Percentiles rank a stretch among this genome's conserved stretches.
phyloP scores from a whole-genome alignment of 345 rosid genomes.

The Noccaea bulbosa region DNA sequence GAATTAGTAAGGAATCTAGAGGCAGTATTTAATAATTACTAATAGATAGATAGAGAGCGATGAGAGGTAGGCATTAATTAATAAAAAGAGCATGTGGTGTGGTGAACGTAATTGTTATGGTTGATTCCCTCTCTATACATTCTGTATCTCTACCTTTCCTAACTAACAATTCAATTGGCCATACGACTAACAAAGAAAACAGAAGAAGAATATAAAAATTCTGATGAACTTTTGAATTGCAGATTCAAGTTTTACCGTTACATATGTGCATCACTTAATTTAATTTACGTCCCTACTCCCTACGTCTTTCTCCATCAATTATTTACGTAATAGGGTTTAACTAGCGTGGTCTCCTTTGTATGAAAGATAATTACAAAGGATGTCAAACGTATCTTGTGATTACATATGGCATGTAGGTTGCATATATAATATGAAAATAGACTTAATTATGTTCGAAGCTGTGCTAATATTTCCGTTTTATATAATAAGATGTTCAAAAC shows the following conservation, averaged over 20 bases:
- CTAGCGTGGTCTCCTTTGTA: not conserved
- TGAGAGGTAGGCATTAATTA: constrained; percentile 17
- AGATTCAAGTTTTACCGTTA: not conserved
- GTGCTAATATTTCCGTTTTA: not conserved
- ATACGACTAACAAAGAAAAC: constrained; percentile 27
- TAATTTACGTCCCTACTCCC: not conserved
- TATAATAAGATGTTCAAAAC: not conserved
- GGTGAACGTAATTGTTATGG: constrained; percentile 36
- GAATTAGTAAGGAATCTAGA: constrained; percentile 23
- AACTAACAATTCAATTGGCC: constrained; percentile 31
- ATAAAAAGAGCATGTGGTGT: constrained; percentile 35
- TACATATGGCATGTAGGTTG: not conserved
- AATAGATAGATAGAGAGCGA: not conserved
- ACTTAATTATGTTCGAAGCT: not conserved
- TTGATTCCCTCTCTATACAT: constrained; percentile 13
- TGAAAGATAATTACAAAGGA: constrained; percentile 3
- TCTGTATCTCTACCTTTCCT: constrained; percentile 43
- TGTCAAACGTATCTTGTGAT: not conserved
- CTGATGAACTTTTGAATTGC: constrained; percentile 19
- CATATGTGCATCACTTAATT: not conserved
- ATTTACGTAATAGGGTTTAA: not conserved
- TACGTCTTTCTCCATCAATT: not conserved
- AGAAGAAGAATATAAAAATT: not conserved
- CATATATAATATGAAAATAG: not conserved
- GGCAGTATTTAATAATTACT: constrained; percentile 13